phyloP scores from a whole-genome alignment of 768 basidiomycete species.

The Boletus huronensis region DNA sequence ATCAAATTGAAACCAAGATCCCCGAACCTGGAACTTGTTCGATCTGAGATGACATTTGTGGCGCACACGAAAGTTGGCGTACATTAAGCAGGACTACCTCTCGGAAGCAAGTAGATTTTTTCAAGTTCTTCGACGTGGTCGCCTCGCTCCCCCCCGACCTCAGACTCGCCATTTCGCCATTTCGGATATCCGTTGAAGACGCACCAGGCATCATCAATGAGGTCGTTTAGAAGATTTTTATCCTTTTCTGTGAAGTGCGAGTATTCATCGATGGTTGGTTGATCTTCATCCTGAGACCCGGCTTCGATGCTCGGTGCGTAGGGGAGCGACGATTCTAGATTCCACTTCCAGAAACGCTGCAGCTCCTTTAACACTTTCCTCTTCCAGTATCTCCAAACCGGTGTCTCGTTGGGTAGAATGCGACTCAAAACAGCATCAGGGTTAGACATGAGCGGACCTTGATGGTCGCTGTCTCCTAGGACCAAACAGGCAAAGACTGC shows the following conservation, averaged over 20 bases:
- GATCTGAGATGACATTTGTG: not conserved
- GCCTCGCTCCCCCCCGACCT: not conserved
- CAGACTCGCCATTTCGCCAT: conserved; percentile 8
- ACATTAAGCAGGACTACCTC: conserved; percentile 3
- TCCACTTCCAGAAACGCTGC: conserved; percentile 5
- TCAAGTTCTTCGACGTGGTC: not conserved
- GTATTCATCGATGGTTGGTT: conserved; percentile 3
- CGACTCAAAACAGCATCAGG: conserved; percentile 2
- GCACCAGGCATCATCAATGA: conserved; percentile 24
- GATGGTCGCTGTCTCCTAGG: conserved; percentile 9
- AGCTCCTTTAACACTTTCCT: conserved; percentile 21
- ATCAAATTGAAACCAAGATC: not conserved
- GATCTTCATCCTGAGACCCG: conserved; percentile 13
- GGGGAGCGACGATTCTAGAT: not conserved
- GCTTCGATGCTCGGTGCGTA: conserved; percentile 15
- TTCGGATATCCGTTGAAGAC: conserved; percentile 14
- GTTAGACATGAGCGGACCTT: not conserved
- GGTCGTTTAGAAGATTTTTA: conserved; percentile 7
- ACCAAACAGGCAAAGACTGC: conserved; percentile 25
- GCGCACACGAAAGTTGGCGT: too few species aligned
- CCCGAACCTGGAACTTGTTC: too few species aligned
- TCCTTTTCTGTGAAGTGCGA: conserved; percentile 7
- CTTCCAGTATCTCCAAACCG: conserved; percentile 28
- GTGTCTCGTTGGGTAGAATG: conserved; percentile 29
- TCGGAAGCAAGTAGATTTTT: not conserved